Conservation (phyloP, 306 rosid genomes). For the Cicer judaicum region DNA sequence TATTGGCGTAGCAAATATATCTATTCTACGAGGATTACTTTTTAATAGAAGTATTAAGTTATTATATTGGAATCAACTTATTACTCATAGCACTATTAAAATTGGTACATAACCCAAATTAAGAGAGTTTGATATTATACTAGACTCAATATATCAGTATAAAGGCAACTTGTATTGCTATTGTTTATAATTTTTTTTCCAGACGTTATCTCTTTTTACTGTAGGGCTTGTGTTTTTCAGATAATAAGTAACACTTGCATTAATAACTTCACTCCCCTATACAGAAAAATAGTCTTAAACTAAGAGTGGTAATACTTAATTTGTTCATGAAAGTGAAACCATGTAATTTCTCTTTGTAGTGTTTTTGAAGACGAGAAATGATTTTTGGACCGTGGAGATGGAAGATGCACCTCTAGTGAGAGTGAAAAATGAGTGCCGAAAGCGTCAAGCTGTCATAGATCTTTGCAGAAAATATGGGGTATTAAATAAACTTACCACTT, state of each 20-base stretch:
- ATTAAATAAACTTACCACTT: not conserved
- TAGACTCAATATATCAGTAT: too few species aligned
- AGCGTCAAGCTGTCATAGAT: constrained; percentile 50
- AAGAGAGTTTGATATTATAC: too few species aligned
- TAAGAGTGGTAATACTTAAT: not conserved
- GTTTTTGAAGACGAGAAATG: constrained; percentile 51
- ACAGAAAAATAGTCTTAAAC: too few species aligned
- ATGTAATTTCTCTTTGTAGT: constrained; percentile 43
- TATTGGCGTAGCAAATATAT: not conserved
- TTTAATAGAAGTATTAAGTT: not conserved
- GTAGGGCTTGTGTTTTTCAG: too few species aligned
- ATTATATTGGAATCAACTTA: too few species aligned
- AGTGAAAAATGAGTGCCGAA: constrained; percentile 40
- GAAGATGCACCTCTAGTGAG: constrained; percentile 40
- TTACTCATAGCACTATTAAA: too few species aligned
- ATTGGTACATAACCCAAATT: too few species aligned
- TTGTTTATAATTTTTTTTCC: too few species aligned
- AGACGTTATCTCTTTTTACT: too few species aligned
- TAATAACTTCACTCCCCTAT: not conserved
- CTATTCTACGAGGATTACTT: not conserved
- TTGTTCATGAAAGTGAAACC: not conserved
- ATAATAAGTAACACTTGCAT: not conserved
- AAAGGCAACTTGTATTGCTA: too few species aligned
- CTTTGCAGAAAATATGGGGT: constrained; percentile 63
- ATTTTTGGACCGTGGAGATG: constrained; percentile 56